Percentiles rank a stretch among this genome's conserved stretches.
Evolutionary conservation across 257 asterid species (phyloP).

Genomic region (Ehretia macrophylla): DNA sequence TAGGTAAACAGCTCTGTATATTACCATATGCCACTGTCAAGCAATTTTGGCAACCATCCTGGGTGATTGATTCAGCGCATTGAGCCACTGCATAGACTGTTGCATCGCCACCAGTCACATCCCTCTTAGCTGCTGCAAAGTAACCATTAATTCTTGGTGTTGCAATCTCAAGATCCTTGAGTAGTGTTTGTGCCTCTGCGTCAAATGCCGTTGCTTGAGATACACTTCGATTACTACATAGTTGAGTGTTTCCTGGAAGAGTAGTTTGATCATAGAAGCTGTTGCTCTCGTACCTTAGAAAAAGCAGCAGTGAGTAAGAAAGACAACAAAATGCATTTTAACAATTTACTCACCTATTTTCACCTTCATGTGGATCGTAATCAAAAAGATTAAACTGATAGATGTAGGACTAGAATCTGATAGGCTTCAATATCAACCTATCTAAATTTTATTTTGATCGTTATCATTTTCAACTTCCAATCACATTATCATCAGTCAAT

Average conservation of each 20-base stretch:
- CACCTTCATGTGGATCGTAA: no score
- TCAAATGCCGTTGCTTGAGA: slow-evolving; percentile 46
- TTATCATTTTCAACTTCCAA: no score
- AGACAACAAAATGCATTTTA: no score
- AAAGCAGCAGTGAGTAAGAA: no score
- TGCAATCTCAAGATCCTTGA: slow-evolving; percentile 51
- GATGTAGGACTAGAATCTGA: no score
- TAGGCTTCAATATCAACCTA: no score
- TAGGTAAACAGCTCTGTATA: slow-evolving; percentile 64
- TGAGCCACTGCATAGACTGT: slow-evolving; percentile 65
- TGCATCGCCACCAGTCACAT: slow-evolving; percentile 14
- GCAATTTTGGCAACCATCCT: slow-evolving; percentile 65
- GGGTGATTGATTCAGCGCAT: slow-evolving; percentile 57
- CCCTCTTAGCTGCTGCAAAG: slow-evolving; percentile 50
- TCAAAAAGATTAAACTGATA: no score
- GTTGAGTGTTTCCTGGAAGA: slow-evolving; percentile 60
- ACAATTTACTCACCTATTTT: no score
- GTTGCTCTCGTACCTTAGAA: slow-evolving; percentile 71
- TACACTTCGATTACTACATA: slow-evolving; percentile 57
- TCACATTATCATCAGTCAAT: no score
- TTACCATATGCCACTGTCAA: slow-evolving; percentile 56
- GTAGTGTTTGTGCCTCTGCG: slow-evolving; percentile 28
- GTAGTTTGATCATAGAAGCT: slow-evolving; percentile 62
- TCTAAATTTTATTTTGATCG: no score
- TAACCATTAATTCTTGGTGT: slow-evolving; percentile 59